A percentile compares a stretch with the other conserved stretches of the same genome.
Evolutionary conservation across 148 eudicot genomes (phyloP).

Genomic region (Camellia lanceoleosa): DNA sequence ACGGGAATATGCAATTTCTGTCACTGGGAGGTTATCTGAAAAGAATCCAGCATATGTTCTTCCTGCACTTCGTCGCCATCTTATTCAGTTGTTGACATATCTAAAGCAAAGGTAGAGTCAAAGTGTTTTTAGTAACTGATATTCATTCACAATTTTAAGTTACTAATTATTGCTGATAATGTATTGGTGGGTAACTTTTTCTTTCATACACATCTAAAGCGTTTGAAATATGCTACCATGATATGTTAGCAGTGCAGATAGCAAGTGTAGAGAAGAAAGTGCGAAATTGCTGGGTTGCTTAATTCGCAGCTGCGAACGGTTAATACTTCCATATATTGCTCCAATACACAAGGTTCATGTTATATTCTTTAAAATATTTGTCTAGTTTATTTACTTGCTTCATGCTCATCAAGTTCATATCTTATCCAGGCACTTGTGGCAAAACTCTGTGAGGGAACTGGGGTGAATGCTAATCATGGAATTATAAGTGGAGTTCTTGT

Average conservation of each 20-base stretch:
- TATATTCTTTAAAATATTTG: neutral
- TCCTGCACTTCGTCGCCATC: constrained; percentile 97
- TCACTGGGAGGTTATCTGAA: constrained; percentile 90
- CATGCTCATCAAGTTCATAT: constrained; percentile 14
- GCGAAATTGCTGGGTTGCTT: constrained; percentile 92
- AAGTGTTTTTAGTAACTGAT: neutral
- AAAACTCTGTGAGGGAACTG: constrained; percentile 80
- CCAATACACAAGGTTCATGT: constrained; percentile 82
- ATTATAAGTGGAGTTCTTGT: constrained; percentile 76
- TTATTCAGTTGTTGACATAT: constrained; percentile 84
- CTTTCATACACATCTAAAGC: neutral
- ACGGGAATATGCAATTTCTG: constrained; percentile 80
- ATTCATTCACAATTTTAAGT: neutral
- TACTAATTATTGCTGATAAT: neutral
- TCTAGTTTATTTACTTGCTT: neutral
- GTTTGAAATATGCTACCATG: constrained; percentile 4
- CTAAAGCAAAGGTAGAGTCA: constrained; percentile 71
- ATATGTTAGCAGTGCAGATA: constrained; percentile 64
- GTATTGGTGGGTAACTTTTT: neutral
- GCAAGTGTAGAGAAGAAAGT: constrained; percentile 97
- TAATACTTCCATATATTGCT: constrained; percentile 93
- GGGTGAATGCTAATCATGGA: constrained; percentile 74
- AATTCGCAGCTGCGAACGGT: constrained; percentile 87
- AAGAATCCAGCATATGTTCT: constrained; percentile 99
- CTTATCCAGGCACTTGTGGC: constrained; percentile 75